These are phyloP conservation scores for Malus hybrid DNA, from an alignment of 331 rosid species.

Conservation along the genomic window DNA sequence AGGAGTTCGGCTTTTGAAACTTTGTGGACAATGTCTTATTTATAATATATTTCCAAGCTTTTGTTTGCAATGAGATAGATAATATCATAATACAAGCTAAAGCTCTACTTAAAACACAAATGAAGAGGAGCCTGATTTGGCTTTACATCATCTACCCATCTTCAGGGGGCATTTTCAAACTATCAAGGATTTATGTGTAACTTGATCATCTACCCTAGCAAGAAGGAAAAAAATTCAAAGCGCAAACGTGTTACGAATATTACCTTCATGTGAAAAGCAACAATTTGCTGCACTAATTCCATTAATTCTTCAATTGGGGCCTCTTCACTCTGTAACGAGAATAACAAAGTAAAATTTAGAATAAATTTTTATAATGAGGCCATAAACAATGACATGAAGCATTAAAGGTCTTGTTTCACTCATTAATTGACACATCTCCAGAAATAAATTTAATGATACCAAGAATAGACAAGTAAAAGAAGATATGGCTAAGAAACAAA, in stretches of 20 bases:
- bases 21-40: background rate
- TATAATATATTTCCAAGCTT: background rate
- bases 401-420: background rate
- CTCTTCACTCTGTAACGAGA: slow-evolving; percentile 64
- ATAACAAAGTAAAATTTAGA: background rate
- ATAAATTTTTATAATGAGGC: background rate
- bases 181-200: background rate
- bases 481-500: background rate
- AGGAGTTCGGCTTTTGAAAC: background rate
- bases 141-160: background rate
- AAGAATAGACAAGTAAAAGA: background rate
- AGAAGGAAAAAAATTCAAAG: background rate
- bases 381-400: background rate
- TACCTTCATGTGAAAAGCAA: slow-evolving; percentile 98
- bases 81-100: background rate
- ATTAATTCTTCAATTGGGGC: slow-evolving; percentile 74
- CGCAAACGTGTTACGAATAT: background rate
- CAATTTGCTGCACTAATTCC: slow-evolving; percentile 92
- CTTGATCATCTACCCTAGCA: background rate
- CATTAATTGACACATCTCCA: background rate
- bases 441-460: background rate
- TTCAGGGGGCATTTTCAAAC: background rate
- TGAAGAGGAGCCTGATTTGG: background rate
- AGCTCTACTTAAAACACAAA: background rate
- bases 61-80: background rate